These are phyloP conservation scores for Linnemannia exigua DNA, from an alignment of 192 early-diverging fungal species.

Conservation along the genomic window DNA sequence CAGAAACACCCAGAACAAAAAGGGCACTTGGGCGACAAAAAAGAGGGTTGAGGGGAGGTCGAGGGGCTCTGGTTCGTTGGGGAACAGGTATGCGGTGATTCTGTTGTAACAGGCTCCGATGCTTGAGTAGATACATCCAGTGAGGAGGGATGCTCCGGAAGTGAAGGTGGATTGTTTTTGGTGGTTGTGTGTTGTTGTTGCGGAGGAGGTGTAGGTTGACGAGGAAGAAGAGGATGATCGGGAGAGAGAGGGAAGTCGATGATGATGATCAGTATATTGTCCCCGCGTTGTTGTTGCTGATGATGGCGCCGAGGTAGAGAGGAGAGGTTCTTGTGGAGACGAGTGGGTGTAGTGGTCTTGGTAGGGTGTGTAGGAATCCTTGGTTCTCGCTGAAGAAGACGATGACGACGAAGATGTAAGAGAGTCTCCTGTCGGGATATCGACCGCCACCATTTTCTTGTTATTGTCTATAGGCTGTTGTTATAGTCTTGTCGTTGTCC, in stretches of 20 bases:
- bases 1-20: conserved; percentile 1
- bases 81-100: conserved; percentile 26
- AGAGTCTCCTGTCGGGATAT: not conserved
- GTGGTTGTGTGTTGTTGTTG: not conserved
- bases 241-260: not conserved
- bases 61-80: conserved; percentile 38
- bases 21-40: conserved; percentile 28
- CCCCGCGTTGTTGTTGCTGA: not conserved
- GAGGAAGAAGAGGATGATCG: not conserved
- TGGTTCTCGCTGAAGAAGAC: not conserved
- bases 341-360: not conserved
- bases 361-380: not conserved
- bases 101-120: conserved; percentile 18
- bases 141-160: not conserved
- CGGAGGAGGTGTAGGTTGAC: too few relatives aligned
- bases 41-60: conserved; percentile 30
- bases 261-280: not conserved
- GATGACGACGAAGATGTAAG: not conserved
- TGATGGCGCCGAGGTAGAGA: not conserved
- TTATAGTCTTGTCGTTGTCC: not conserved
- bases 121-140: not conserved
- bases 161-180: not conserved
- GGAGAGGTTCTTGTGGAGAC: not conserved
- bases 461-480: not conserved
- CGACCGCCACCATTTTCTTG: not conserved